A percentile compares a stretch with the other conserved stretches of the same genome.
phyloP scores from a whole-genome alignment of 179 eudicot species.

The Heliamphora pulchella region DNA sequence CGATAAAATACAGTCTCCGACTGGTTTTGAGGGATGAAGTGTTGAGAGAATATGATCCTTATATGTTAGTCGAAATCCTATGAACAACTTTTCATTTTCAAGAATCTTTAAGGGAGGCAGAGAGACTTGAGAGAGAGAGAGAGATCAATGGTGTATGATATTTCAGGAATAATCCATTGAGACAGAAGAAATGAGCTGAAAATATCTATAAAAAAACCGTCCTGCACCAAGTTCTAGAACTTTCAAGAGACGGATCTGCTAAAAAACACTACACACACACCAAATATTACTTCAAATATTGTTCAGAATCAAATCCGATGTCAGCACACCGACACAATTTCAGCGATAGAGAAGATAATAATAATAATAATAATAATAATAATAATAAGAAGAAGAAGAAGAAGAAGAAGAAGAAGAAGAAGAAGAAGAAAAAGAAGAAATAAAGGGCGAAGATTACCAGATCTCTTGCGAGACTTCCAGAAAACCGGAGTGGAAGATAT shows the following conservation, averaged over 20 bases:
- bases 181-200: neutral
- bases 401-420: no score
- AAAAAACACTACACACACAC: neutral
- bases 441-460: slow-evolving; percentile 26
- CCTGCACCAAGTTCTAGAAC: neutral
- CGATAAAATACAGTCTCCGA: no score
- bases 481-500: slow-evolving; percentile 35
- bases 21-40: no score
- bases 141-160: neutral
- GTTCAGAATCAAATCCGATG: neutral
- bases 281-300: neutral
- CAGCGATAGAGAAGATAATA: neutral
- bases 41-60: no score
- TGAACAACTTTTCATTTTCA: no score
- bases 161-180: neutral
- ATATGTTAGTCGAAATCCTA: no score
- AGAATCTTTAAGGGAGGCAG: no score
- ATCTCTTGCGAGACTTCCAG: slow-evolving; percentile 69
- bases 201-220: neutral
- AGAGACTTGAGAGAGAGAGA: neutral
- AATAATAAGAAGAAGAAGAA: no score
- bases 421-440: neutral
- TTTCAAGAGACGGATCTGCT: slow-evolving; percentile 2
- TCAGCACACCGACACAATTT: neutral
- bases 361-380: no score